Base-by-base conservation (phyloP, 208 protist genomes). In the Leishmania amazonensis region DNA sequence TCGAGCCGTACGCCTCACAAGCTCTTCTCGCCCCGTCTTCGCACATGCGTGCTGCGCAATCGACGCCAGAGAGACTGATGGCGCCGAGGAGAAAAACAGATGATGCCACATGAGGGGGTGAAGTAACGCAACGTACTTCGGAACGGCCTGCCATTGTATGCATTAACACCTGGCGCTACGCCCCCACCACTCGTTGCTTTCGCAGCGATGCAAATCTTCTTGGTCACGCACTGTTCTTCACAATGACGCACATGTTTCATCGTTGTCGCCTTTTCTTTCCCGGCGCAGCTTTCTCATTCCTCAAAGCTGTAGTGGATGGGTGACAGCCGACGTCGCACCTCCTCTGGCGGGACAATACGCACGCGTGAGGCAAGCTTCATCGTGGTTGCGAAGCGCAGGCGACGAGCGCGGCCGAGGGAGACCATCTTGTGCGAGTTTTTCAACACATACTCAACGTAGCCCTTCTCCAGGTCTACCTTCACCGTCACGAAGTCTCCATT, bases 391-490 rank as follows among this genome's bases (percentile, higher is more conserved):
- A 98, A 98, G 35, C 93, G 91, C 47, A 97, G 76, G 28, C 94
- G 90, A 8, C 89, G 84, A 35, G 91, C 89, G 11, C 84, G 83
- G 28, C 93, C 91, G 21, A 98, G 81, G 4, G 91, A 95, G 53
- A 98, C 79, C 57, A 94, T 87, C 80, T 98, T 98, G 35, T 82
- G 88, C 3, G 90, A 88, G 76, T 93, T 94, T 76, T 94, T 95
- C 40, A 98, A 51, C 15, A 81, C 84, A 80, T 91, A 96, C 90
- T 96, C 91, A 8, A 93, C 91, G 70, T 92, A 87, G 28, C 91
- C 87, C 67, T 93, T 94, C 79, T 97, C 92, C 83, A 98, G 90
- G 82, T 98, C 93, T 5, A 98, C 84, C 42, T 85, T 85, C 51
- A 98, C 80, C 13, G 93, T 90, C 4, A 98, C 86, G 54, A 89